Evolutionary conservation across 116 monocot species (phyloP).

Genomic region (Dioscorea cayenensis): DNA sequence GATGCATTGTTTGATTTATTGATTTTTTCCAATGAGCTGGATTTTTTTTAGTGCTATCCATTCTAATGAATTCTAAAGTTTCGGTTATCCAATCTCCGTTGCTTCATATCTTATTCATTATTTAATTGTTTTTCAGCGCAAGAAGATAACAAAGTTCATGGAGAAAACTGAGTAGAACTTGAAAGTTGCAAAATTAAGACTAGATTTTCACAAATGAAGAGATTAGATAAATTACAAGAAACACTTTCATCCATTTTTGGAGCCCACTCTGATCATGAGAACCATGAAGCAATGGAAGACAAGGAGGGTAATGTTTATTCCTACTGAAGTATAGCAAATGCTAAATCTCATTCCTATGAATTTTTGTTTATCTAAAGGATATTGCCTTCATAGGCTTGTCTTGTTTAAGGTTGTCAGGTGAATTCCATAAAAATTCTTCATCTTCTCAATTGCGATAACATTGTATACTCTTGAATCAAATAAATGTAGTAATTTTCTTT

Average conservation of each 20-base stretch:
- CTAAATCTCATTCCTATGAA: background rate
- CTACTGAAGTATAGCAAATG: background rate
- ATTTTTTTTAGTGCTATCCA: no score
- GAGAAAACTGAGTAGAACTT: background rate
- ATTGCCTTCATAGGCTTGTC: background rate
- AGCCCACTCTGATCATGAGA: constrained; percentile 1
- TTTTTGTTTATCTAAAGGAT: background rate
- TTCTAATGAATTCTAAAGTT: no score
- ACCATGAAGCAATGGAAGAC: background rate
- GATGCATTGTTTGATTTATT: no score
- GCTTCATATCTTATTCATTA: background rate
- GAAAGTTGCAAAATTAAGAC: background rate
- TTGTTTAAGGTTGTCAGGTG: no score
- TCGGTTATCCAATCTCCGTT: no score
- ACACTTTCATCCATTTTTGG: background rate
- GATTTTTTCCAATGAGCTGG: no score
- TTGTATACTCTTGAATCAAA: background rate
- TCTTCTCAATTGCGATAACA: no score
- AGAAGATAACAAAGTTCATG: background rate
- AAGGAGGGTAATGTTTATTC: constrained; percentile 1
- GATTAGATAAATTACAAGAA: constrained; percentile 2
- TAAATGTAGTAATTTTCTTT: background rate
- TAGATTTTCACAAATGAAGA: constrained; percentile 5
- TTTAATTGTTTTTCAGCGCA: background rate
- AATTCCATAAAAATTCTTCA: no score